phyloP scores from a whole-genome alignment of 192 early-diverging fungal species.

The Gonapodya sp. region DNA sequence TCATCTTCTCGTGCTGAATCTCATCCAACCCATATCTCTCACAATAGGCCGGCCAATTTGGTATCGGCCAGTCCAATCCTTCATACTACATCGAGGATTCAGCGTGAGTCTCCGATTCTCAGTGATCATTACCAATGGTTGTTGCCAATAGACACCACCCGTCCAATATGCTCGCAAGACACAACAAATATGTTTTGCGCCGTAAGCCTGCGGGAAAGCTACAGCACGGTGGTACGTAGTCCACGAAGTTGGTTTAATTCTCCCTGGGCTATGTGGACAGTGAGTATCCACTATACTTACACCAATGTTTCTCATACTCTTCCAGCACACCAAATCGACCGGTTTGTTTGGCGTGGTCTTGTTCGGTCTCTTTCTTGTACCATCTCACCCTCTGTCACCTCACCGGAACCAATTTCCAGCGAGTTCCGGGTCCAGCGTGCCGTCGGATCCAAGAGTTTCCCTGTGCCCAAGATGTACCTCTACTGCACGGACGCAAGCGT shows the following conservation, averaged over 20 bases:
- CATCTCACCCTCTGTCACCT: neutral
- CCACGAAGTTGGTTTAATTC: no score
- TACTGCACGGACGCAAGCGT: conserved; percentile 8
- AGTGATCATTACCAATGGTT: no score
- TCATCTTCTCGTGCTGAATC: no score
- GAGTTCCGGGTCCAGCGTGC: conserved; percentile 9
- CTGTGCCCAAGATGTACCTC: conserved; percentile 2
- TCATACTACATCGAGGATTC: conserved; percentile 2
- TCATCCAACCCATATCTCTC: no score
- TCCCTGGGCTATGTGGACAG: no score
- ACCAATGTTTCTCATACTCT: neutral
- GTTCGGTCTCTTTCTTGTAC: neutral
- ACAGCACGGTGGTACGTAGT: neutral
- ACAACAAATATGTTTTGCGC: neutral
- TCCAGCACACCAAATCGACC: conserved; percentile 8
- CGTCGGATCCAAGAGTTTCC: neutral
- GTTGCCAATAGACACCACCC: no score
- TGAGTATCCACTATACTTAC: no score
- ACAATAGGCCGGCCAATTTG: conserved; percentile 10
- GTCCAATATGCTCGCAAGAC: neutral
- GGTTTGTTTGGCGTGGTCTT: neutral
- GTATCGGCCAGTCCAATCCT: conserved; percentile 2
- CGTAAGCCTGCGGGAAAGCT: conserved; percentile 6
- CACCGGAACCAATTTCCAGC: neutral
- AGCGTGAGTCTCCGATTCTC: neutral